Percentiles rank a stretch among this genome's conserved stretches.
phyloP scores from a whole-genome alignment of 1,139 yeast species.

The Maudiozyma humilis region DNA sequence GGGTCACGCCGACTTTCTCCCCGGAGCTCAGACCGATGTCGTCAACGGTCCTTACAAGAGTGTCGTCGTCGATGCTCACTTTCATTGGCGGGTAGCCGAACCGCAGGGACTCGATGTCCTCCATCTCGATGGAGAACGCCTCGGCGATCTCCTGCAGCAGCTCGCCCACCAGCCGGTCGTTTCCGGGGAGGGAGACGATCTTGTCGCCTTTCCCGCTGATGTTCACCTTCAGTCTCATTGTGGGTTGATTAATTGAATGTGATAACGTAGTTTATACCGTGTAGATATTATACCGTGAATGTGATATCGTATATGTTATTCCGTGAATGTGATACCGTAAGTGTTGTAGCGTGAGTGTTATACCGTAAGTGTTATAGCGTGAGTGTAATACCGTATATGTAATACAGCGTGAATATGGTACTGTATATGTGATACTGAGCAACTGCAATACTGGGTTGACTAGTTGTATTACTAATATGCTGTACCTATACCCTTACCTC shows the following conservation, averaged over 20 bases:
- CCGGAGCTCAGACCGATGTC: slow-evolving; percentile 47
- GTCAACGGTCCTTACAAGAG: slow-evolving; percentile 21
- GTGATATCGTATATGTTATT: no score
- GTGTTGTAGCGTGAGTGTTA: no score
- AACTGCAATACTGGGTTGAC: no score
- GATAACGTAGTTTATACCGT: no score
- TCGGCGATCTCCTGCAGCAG: slow-evolving; percentile 15
- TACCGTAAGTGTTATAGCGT: no score
- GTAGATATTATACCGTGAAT: no score
- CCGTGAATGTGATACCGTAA: no score
- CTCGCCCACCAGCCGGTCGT: slow-evolving; percentile 19
- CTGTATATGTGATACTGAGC: no score
- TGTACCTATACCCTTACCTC: no score
- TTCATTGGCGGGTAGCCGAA: slow-evolving; percentile 56
- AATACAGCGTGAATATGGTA: no score
- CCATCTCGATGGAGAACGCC: slow-evolving; percentile 5
- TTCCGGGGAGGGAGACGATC: slow-evolving; percentile 24
- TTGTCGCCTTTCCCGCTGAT: slow-evolving; percentile 13
- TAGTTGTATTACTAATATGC: no score
- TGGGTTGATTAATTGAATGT: neutral
- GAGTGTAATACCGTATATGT: no score
- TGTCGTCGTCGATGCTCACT: slow-evolving; percentile 30
- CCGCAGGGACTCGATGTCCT: slow-evolving; percentile 32
- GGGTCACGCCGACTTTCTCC: slow-evolving; percentile 41
- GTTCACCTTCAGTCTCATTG: slow-evolving; percentile 29